A percentile compares a stretch with the other conserved stretches of the same genome.
Conservation (phyloP, 148 eudicot species). For the Rhododendron mucronatum region DNA sequence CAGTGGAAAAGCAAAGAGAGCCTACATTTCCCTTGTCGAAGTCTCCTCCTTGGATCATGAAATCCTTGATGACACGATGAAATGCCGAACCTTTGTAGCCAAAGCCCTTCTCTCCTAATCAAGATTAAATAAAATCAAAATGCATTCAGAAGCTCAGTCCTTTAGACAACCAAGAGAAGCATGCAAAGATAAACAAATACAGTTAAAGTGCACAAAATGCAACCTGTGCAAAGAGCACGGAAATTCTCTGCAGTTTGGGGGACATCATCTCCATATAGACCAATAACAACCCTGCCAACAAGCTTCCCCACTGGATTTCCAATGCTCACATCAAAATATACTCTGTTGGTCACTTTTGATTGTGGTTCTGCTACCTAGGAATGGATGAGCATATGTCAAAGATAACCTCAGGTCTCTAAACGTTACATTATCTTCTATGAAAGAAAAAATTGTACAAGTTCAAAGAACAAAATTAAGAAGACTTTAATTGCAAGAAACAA, state of each 20-base stretch:
- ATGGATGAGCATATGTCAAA: not conserved
- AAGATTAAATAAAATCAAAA: slow-evolving; percentile 9
- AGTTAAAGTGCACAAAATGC: not conserved
- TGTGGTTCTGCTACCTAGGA: slow-evolving; percentile 55
- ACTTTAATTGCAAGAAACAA: not conserved
- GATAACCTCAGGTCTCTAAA: not conserved
- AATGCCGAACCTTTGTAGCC: slow-evolving; percentile 85
- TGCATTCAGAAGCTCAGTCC: not conserved
- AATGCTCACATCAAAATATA: slow-evolving; percentile 77
- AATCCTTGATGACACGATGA: slow-evolving; percentile 94
- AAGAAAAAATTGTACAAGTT: not conserved
- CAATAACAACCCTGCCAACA: slow-evolving; percentile 89
- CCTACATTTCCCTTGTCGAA: slow-evolving; percentile 95
- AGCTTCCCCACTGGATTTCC: slow-evolving; percentile 86
- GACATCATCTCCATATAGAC: slow-evolving; percentile 87
- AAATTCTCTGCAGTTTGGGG: slow-evolving; percentile 91
- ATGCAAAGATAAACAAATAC: not conserved
- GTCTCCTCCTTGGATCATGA: slow-evolving; percentile 99
- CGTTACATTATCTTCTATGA: not conserved
- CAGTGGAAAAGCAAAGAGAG: slow-evolving; percentile 1
- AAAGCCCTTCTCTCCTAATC: slow-evolving; percentile 87
- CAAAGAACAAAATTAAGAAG: not conserved
- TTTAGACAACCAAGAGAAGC: not conserved
- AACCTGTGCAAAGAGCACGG: slow-evolving; percentile 98
- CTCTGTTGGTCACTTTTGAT: slow-evolving; percentile 75